Base-by-base conservation (phyloP, 2,329 filamentous ascomycete species). In the Raffaelea deltoideospora region DNA sequence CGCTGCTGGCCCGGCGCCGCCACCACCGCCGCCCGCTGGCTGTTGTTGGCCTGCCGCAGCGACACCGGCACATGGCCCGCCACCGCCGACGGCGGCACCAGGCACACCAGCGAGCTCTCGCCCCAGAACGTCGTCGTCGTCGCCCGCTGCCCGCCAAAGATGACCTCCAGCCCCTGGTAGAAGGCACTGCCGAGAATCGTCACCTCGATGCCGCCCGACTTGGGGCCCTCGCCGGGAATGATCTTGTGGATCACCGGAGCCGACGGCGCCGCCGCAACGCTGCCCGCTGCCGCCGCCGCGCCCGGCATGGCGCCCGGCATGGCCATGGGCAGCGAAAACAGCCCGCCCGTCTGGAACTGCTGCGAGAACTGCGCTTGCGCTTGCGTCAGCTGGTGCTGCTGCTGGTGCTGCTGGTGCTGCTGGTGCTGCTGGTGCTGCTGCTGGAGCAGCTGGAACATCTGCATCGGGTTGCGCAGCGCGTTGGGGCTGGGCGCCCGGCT, bases 111-210 rank as follows among this genome's bases (percentile, higher is more conserved):
- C n/a, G 80, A 80, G 40, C 77, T 77, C 43, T 82, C 72, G 31
- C 81, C 79, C 80, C 81, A 88, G 52, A 72, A 90, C 0, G 80
- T 84, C 2, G 82, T 87, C 0, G 79, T 82, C 0, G 79, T 67
- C 2, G 71, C 70, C 45, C 63, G 66, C 33, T 64, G 59, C 24
- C 68, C 61, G 18, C 87, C 87, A 53, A 95, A 95, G 56, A 86
- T 80, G 37, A 94, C 82, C 43, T 87, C 81, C 43, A 92, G 67
- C 1, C 56, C 80, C 42, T 70, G 78, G 44, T 76, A 78, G 53
- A 94, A 93, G 13, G 78, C 75, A 44, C 76, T 81, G 15, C 87
- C 86, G 9, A 93, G 64, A 38, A 90, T 72, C 0, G 83, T 88
- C 3, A 94, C 84, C 53, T 95, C 86, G 36, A 84, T 86, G 30